Percentiles rank a stretch among this genome's conserved stretches.
Evolutionary conservation across 495 filamentous ascomycete species (phyloP).

Genomic region (Parmelia sp.): DNA sequence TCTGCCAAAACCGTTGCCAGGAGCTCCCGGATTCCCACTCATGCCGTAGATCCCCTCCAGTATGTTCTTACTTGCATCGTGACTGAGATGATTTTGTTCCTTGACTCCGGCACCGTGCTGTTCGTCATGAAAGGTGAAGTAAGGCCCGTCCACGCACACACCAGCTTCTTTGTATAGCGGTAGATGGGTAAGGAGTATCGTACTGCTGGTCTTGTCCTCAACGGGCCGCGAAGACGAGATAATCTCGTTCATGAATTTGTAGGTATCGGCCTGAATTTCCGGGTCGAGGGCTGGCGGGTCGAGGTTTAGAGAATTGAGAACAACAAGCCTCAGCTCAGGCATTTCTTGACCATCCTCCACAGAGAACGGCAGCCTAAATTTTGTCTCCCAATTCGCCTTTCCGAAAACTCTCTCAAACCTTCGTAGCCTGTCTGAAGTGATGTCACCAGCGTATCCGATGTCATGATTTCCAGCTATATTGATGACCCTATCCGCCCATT

Average conservation of each 20-base stretch:
- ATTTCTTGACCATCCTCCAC: slow-evolving; percentile 24
- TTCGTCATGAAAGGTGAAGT: slow-evolving; percentile 61
- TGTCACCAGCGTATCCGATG: slow-evolving; percentile 89
- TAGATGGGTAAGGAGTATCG: slow-evolving; percentile 83
- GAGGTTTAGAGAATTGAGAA: slow-evolving; percentile 86
- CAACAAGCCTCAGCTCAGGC: slow-evolving; percentile 69
- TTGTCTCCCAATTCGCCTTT: slow-evolving; percentile 76
- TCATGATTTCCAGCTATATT: slow-evolving; percentile 94
- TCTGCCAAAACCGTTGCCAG: slow-evolving; percentile 52
- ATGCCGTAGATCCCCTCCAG: slow-evolving; percentile 76
- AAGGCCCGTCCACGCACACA: slow-evolving; percentile 76
- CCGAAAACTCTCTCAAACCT: slow-evolving; percentile 82
- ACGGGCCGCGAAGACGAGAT: slow-evolving; percentile 62
- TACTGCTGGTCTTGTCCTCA: slow-evolving; percentile 59
- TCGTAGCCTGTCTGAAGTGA: slow-evolving; percentile 60
- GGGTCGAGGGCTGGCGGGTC: slow-evolving; percentile 68
- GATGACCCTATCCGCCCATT: slow-evolving; percentile 72
- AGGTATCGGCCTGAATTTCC: slow-evolving; percentile 62
- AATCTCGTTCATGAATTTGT: slow-evolving; percentile 67
- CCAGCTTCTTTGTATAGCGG: slow-evolving; percentile 79
- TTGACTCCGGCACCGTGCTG: slow-evolving; percentile 61
- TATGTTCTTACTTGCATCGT: slow-evolving; percentile 57
- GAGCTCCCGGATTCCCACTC: slow-evolving; percentile 49
- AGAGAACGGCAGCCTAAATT: slow-evolving; percentile 53
- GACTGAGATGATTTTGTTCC: slow-evolving; percentile 87